Evolutionary conservation across 2,329 filamentous ascomycete genomes (phyloP).

Genomic region (Colletotrichum liriopes): DNA sequence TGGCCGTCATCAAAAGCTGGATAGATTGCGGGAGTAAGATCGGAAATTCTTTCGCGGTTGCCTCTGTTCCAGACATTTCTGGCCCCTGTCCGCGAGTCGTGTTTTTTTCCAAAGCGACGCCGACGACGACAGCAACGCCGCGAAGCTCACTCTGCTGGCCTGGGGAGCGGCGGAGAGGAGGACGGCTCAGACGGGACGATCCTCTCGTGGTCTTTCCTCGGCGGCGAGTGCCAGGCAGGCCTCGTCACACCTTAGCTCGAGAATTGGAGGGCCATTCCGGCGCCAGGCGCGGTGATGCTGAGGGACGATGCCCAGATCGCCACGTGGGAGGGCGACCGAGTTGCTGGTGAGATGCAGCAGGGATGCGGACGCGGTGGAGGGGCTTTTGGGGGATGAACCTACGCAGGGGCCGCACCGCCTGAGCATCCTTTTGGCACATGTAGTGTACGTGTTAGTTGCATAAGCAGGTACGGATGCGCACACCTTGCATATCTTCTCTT

Average conservation of each 20-base stretch:
- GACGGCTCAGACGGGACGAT: conserved; percentile 10
- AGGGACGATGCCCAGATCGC: conserved; percentile 14
- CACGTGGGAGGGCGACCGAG: conserved; percentile 23
- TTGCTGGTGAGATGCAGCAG: background rate
- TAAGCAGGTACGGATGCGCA: background rate
- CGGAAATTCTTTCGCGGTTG: background rate
- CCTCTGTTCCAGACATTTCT: background rate
- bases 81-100: background rate
- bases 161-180: background rate
- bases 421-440: background rate
- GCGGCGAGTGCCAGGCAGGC: background rate
- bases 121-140: background rate
- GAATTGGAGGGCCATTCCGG: background rate
- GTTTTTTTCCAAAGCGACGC: background rate
- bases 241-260: background rate
- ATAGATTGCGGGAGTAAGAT: background rate
- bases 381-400: conserved; percentile 3
- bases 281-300: conserved; percentile 11
- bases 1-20: background rate
- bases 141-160: background rate
- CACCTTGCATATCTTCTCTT: background rate
- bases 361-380: background rate
- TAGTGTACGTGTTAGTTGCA: background rate
- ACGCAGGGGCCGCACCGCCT: conserved; percentile 14
- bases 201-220: conserved; percentile 3